A percentile compares a stretch with the other conserved stretches of the same genome.
Conservation (phyloP, 768 basidiomycete species). For the Hypholoma fasciculare region DNA sequence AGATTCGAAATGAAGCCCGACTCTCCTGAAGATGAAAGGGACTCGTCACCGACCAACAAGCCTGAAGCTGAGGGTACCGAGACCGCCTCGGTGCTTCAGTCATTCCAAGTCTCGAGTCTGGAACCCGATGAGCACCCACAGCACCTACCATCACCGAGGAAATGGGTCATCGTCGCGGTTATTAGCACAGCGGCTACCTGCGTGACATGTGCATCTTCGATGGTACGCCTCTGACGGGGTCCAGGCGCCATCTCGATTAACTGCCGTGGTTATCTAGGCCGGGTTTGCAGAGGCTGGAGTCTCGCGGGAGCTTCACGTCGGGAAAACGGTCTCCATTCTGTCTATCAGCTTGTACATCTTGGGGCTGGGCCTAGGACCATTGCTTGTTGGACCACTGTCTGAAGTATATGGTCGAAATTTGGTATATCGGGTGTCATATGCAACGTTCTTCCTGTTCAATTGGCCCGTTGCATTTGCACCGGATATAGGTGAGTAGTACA, state of each 20-base stretch:
- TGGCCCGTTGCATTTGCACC: conserved; percentile 77
- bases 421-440: conserved; percentile 64
- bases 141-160: conserved; percentile 35
- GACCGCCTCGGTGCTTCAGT: no score
- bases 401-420: conserved; percentile 66
- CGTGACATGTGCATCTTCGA: conserved; percentile 56
- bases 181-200: conserved; percentile 50
- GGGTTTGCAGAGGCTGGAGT: conserved; percentile 64
- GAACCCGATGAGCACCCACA: conserved; percentile 44
- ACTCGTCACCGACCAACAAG: no score
- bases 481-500: conserved; percentile 48
- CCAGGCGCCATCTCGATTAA: background rate
- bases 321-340: conserved; percentile 47
- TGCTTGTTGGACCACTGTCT: conserved; percentile 53
- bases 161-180: conserved; percentile 48
- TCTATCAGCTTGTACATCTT: conserved; percentile 61
- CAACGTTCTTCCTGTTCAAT: conserved; percentile 59
- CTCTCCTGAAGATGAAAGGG: no score
- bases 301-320: conserved; percentile 46
- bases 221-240: conserved; percentile 37
- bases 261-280: conserved; percentile 35
- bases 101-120: conserved; percentile 32
- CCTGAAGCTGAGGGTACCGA: no score
- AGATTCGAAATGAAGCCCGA: no score
- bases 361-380: conserved; percentile 54